phyloP scores from a whole-genome alignment of 495 filamentous ascomycete genomes.

The Ramalina intermedia region DNA sequence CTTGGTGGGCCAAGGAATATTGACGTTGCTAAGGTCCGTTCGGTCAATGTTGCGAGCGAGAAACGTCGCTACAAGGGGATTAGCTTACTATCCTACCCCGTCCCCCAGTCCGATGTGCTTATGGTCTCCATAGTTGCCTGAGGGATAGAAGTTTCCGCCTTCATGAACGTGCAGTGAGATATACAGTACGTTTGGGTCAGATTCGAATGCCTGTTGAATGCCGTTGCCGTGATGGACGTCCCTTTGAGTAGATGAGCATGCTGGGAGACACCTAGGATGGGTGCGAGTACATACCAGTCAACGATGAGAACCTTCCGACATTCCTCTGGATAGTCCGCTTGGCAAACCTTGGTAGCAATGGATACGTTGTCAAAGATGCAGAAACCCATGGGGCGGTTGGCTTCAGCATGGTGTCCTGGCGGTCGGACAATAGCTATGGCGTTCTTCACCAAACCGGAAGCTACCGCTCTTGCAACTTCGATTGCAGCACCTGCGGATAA shows the following conservation, averaged over 20 bases:
- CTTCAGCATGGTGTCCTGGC: slow-evolving; percentile 90
- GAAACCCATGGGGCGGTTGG: slow-evolving; percentile 73
- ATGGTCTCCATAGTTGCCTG: slow-evolving; percentile 56
- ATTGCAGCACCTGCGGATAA: slow-evolving; percentile 91
- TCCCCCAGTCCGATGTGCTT: slow-evolving; percentile 58
- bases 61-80: no score
- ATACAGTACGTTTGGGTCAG: slow-evolving; percentile 89
- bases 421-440: slow-evolving; percentile 89
- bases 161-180: slow-evolving; percentile 89
- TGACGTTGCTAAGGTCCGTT: slow-evolving; percentile 54
- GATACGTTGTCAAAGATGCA: slow-evolving; percentile 96
- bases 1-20: slow-evolving; percentile 83
- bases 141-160: slow-evolving; percentile 75
- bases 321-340: slow-evolving; percentile 52
- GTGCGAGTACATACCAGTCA: slow-evolving; percentile 62
- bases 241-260: slow-evolving; percentile 20
- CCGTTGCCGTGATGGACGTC: slow-evolving; percentile 73
- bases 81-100: slow-evolving; percentile 51
- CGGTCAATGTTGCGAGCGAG: background rate
- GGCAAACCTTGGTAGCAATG: slow-evolving; percentile 74
- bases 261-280: background rate
- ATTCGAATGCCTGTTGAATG: slow-evolving; percentile 90
- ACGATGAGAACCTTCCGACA: slow-evolving; percentile 85
- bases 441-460: slow-evolving; percentile 69
- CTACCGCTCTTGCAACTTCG: slow-evolving; percentile 79